phyloP scores from a whole-genome alignment of 441 rosid genomes.

The Gossypium trilobum region DNA sequence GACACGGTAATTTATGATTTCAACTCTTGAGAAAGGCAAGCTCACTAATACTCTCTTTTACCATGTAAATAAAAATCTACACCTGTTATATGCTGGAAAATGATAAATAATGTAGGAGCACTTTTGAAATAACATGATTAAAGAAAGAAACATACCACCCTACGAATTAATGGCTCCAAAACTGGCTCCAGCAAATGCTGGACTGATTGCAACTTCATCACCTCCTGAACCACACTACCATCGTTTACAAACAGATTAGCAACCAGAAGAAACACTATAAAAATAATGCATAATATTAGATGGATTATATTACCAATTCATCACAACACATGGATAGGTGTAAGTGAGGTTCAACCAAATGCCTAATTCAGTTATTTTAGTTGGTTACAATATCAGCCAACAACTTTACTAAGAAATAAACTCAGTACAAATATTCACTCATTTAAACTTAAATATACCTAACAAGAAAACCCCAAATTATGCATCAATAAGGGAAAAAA shows the following conservation, averaged over 20 bases:
- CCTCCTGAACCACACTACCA: constrained; percentile 87
- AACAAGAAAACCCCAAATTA: constrained; percentile 12
- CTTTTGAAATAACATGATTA: neutral
- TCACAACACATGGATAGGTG: neutral
- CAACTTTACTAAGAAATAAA: neutral
- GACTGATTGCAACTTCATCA: constrained; percentile 62
- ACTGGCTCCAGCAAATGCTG: constrained; percentile 68
- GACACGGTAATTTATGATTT: neutral
- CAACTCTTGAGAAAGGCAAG: neutral
- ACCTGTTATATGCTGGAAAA: neutral
- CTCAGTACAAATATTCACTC: neutral
- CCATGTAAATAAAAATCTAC: neutral
- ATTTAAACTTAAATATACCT: neutral
- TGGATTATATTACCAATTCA: neutral
- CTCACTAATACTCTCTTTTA: neutral
- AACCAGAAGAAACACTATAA: neutral
- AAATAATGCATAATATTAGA: neutral
- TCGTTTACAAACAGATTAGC: constrained; percentile 19
- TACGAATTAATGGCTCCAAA: constrained; percentile 86
- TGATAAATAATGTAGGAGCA: neutral
- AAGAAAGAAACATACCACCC: constrained; percentile 54
- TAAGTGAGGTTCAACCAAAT: neutral
- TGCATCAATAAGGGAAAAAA: neutral
- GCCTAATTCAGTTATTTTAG: neutral
- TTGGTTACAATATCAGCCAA: neutral